Conservation (phyloP, 495 filamentous ascomycete genomes). For the Neurospora sp. region DNA sequence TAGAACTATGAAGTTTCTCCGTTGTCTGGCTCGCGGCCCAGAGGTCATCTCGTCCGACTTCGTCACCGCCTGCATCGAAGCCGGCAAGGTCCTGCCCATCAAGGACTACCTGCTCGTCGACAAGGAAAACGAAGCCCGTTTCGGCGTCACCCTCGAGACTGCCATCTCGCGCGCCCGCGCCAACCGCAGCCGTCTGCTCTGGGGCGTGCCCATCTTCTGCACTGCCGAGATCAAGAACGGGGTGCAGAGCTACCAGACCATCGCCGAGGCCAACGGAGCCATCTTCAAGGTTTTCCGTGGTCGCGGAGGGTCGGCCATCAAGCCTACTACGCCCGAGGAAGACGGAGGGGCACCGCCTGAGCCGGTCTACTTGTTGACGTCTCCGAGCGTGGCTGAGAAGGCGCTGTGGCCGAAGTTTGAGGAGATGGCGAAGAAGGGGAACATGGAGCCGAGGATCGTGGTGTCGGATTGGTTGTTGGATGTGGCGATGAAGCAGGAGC, state of each 20-base stretch:
- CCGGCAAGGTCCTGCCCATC: slow-evolving; percentile 42
- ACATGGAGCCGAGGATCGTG: slow-evolving; percentile 68
- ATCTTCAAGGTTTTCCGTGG: slow-evolving; percentile 69
- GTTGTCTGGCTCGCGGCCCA: slow-evolving; percentile 68
- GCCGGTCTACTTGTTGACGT: slow-evolving; percentile 69
- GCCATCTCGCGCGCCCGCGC: slow-evolving; percentile 56
- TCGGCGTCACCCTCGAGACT: slow-evolving; percentile 55
- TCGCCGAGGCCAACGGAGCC: slow-evolving; percentile 83
- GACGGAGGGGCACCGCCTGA: slow-evolving; percentile 48
- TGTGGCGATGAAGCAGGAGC: slow-evolving; percentile 74
- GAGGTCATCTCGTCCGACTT: slow-evolving; percentile 67
- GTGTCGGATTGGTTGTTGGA: slow-evolving; percentile 81
- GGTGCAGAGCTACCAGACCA: slow-evolving; percentile 69
- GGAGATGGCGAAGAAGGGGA: slow-evolving; percentile 58
- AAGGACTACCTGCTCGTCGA: slow-evolving; percentile 59
- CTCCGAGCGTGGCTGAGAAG: slow-evolving; percentile 50
- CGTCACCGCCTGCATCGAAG: slow-evolving; percentile 62
- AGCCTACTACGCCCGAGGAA: slow-evolving; percentile 44
- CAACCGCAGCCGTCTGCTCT: slow-evolving; percentile 66
- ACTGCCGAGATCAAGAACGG: slow-evolving; percentile 68
- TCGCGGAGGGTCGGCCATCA: slow-evolving; percentile 49
- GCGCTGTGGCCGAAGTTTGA: slow-evolving; percentile 72
- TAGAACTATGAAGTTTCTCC: slow-evolving; percentile 87
- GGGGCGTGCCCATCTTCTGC: slow-evolving; percentile 66
- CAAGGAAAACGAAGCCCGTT: slow-evolving; percentile 55